These are phyloP conservation scores for Pseudopyricularia cyperi DNA, from an alignment of 2,329 filamentous ascomycete genomes.

Conservation along the genomic window DNA sequence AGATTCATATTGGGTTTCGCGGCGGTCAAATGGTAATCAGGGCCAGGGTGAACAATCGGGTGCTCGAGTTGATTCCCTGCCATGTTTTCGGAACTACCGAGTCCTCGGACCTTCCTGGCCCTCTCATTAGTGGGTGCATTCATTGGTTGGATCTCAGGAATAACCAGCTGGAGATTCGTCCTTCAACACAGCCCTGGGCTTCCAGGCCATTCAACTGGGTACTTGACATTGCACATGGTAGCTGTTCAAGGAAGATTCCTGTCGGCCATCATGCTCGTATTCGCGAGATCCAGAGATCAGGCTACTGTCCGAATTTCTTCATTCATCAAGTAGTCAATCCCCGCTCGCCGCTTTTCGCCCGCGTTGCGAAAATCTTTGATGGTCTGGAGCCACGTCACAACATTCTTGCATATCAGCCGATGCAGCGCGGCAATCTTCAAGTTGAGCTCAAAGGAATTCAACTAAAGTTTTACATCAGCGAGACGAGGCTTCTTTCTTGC, in stretches of 20 bases:
- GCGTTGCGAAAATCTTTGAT: slow-evolving; percentile 29
- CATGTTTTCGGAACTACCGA: slow-evolving; percentile 13
- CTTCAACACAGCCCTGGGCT: slow-evolving; percentile 16
- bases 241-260: slow-evolving; percentile 3
- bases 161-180: slow-evolving; percentile 31
- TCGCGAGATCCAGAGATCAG: neutral
- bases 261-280: neutral
- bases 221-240: slow-evolving; percentile 13
- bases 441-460: slow-evolving; percentile 40
- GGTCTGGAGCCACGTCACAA: slow-evolving; percentile 31
- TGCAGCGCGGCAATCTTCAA: slow-evolving; percentile 11
- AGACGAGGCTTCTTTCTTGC: slow-evolving; percentile 26
- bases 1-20: slow-evolving; percentile 42
- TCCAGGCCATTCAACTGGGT: slow-evolving; percentile 17
- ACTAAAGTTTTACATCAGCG: slow-evolving; percentile 38
- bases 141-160: slow-evolving; percentile 44
- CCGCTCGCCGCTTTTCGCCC: slow-evolving; percentile 22
- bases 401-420: slow-evolving; percentile 33
- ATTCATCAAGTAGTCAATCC: slow-evolving; percentile 31
- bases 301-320: neutral
- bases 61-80: neutral
- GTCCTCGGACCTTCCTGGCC: slow-evolving; percentile 33
- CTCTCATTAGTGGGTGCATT: slow-evolving; percentile 35
- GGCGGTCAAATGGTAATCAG: slow-evolving; percentile 26
- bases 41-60: slow-evolving; percentile 13